Evolutionary conservation across 371 early-diverging fungal species (phyloP).

Genomic region (Choanephora cucurbitarum): DNA sequence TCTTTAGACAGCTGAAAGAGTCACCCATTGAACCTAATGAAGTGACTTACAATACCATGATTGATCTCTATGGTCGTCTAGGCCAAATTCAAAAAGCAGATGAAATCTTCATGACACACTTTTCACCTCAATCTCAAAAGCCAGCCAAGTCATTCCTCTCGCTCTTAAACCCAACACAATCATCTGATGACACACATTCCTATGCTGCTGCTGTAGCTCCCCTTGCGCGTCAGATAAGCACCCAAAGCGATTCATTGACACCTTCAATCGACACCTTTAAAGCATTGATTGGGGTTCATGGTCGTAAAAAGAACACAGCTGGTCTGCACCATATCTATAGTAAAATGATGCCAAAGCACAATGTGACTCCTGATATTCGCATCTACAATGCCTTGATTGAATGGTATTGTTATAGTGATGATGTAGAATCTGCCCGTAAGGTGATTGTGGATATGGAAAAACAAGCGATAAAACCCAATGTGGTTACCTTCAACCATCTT

Average conservation of each 20-base stretch:
- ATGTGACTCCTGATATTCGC: slow-evolving; percentile 25
- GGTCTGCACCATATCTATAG: slow-evolving; percentile 36
- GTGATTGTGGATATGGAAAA: slow-evolving; percentile 45
- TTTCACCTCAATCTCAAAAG: slow-evolving; percentile 8
- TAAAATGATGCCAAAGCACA: slow-evolving; percentile 37
- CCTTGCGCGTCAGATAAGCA: slow-evolving; percentile 12
- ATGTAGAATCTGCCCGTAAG: slow-evolving; percentile 35
- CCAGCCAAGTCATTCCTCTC: slow-evolving; percentile 5
- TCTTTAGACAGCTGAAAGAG: slow-evolving; percentile 26
- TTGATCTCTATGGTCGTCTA: slow-evolving; percentile 42
- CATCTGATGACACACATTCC: background rate
- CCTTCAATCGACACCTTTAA: slow-evolving; percentile 38
- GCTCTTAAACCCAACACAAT: slow-evolving; percentile 9
- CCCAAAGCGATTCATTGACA: slow-evolving; percentile 6
- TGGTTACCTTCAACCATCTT: slow-evolving; percentile 43
- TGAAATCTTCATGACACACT: slow-evolving; percentile 30
- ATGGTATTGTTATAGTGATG: slow-evolving; percentile 39
- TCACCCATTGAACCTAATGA: slow-evolving; percentile 29
- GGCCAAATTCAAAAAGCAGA: slow-evolving; percentile 38
- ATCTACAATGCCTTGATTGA: slow-evolving; percentile 41
- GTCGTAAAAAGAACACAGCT: slow-evolving; percentile 31
- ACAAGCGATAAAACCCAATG: slow-evolving; percentile 34
- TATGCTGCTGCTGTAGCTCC: slow-evolving; percentile 14
- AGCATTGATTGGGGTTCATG: slow-evolving; percentile 47
- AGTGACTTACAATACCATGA: slow-evolving; percentile 40